These are phyloP conservation scores for Chaetomium fimeti DNA, from an alignment of 495 filamentous ascomycete species.

Conservation along the genomic window DNA sequence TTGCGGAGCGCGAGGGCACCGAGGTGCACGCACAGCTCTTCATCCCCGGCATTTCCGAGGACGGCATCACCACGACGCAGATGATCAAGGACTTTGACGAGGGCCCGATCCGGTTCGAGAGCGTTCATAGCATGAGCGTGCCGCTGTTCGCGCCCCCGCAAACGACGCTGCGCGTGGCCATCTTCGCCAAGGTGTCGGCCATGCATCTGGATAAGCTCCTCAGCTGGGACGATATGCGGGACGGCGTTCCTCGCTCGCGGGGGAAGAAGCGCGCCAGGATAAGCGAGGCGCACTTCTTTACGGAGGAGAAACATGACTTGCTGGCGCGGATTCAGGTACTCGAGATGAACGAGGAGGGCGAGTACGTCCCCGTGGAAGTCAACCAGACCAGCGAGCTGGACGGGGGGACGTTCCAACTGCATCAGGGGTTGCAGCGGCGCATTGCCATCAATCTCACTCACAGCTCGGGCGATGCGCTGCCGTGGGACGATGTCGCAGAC, in stretches of 20 bases:
- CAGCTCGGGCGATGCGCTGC: conserved; percentile 80
- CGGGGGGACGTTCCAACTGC: conserved; percentile 85
- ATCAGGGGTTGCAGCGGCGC: conserved; percentile 90
- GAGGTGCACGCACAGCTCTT: conserved; percentile 96
- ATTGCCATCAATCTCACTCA: conserved; percentile 83
- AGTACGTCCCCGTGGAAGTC: conserved; percentile 90
- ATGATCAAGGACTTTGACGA: conserved; percentile 95
- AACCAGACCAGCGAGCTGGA: conserved; percentile 80
- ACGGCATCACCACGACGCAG: conserved; percentile 89
- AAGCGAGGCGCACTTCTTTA: conserved; percentile 87
- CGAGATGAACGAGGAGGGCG: conserved; percentile 85
- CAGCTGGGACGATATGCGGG: conserved; percentile 98
- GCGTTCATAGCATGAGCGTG: conserved; percentile 97
- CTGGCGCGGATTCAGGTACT: conserved; percentile 83
- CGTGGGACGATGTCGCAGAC: conserved; percentile 76
- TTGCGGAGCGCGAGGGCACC: conserved; percentile 93
- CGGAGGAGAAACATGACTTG: conserved; percentile 89
- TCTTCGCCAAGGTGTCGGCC: conserved; percentile 85
- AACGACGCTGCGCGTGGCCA: conserved; percentile 78
- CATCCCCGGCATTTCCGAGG: conserved; percentile 86
- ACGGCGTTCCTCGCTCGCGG: conserved; percentile 54
- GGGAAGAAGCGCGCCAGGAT: conserved; percentile 71
- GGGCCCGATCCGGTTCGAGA: conserved; percentile 90
- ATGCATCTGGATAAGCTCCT: conserved; percentile 98
- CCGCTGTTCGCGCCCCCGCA: conserved; percentile 78